Percentiles rank a stretch among this genome's conserved stretches.
These are phyloP conservation scores for Fragaria vesca DNA, from an alignment of 306 rosid species.

Conservation along the genomic window DNA sequence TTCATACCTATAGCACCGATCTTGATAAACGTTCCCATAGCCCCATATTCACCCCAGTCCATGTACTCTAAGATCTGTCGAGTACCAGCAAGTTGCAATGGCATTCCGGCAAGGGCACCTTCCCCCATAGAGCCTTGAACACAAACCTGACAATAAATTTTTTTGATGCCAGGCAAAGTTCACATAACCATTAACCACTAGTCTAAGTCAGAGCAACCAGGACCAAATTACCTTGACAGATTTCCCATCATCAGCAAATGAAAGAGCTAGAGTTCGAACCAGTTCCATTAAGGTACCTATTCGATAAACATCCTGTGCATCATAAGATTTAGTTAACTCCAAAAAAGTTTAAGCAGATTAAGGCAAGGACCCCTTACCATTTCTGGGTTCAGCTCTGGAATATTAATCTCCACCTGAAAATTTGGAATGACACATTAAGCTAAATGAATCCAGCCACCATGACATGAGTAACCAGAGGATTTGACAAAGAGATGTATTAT, in stretches of 20 bases:
- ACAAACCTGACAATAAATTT: constrained; percentile 64
- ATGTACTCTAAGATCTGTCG: constrained; percentile 84
- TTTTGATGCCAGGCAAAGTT: constrained; percentile 18
- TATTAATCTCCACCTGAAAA: constrained; percentile 85
- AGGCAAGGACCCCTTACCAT: constrained; percentile 52
- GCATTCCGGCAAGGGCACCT: constrained; percentile 98
- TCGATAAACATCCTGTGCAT: constrained; percentile 89
- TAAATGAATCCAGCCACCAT: constrained; percentile 27
- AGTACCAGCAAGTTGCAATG: constrained; percentile 93
- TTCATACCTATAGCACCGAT: constrained; percentile 83
- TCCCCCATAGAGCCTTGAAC: constrained; percentile 99
- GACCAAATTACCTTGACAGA: constrained; percentile 65
- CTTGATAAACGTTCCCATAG: constrained; percentile 75
- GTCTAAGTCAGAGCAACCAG: constrained; percentile 24
- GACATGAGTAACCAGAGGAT: neutral
- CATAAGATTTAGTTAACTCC: constrained; percentile 42
- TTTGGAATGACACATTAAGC: constrained; percentile 32
- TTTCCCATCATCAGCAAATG: constrained; percentile 93
- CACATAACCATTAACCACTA: neutral
- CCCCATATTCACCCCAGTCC: constrained; percentile 99
- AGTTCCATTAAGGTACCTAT: constrained; percentile 95
- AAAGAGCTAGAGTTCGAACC: constrained; percentile 79
- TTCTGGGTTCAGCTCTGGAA: constrained; percentile 94
- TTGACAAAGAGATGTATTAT: neutral
- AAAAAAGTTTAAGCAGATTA: constrained; percentile 9